These are phyloP conservation scores for Drechmeria coniospora DNA, from an alignment of 2,329 filamentous ascomycete genomes.

Conservation along the genomic window DNA sequence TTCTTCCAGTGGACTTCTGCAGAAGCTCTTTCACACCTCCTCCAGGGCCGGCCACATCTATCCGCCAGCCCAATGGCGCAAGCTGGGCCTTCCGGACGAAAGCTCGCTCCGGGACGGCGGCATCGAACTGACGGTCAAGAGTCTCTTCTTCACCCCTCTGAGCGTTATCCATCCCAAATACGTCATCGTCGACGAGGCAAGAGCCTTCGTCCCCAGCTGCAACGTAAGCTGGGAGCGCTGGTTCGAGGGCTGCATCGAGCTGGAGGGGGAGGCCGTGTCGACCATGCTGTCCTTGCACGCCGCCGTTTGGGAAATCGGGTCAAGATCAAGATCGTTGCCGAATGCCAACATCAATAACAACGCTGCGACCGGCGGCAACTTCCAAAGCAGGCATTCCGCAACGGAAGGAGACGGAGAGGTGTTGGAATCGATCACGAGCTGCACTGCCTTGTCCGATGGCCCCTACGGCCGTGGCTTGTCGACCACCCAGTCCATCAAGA, in stretches of 20 bases:
- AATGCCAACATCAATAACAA: too few relatives aligned
- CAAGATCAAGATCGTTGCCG: too few relatives aligned
- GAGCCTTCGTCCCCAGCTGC: slow-evolving; percentile 59
- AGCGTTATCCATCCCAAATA: slow-evolving; percentile 86
- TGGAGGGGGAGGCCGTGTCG: slow-evolving; percentile 45
- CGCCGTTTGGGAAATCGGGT: slow-evolving; percentile 50
- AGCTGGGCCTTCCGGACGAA: slow-evolving; percentile 47
- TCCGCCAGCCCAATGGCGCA: slow-evolving; percentile 40
- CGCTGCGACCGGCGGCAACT: too few relatives aligned
- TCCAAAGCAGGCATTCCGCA: too few relatives aligned
- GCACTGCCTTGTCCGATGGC: slow-evolving; percentile 4
- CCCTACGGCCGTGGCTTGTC: slow-evolving; percentile 9
- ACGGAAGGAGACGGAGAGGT: background rate
- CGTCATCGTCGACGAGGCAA: slow-evolving; percentile 52
- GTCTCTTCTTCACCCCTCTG: slow-evolving; percentile 63
- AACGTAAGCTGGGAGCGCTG: slow-evolving; percentile 82
- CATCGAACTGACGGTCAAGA: slow-evolving; percentile 58
- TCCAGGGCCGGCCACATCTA: slow-evolving; percentile 47
- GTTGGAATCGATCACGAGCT: slow-evolving; percentile 2
- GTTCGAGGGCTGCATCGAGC: slow-evolving; percentile 62
- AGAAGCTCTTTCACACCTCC: slow-evolving; percentile 62
- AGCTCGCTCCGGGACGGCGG: slow-evolving; percentile 35
- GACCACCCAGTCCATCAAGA: slow-evolving; percentile 14
- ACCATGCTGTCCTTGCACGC: slow-evolving; percentile 53
- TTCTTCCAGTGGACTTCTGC: slow-evolving; percentile 55